These are phyloP conservation scores for Candida loeiensis DNA, from an alignment of 805 yeast genomes.

Conservation along the genomic window DNA sequence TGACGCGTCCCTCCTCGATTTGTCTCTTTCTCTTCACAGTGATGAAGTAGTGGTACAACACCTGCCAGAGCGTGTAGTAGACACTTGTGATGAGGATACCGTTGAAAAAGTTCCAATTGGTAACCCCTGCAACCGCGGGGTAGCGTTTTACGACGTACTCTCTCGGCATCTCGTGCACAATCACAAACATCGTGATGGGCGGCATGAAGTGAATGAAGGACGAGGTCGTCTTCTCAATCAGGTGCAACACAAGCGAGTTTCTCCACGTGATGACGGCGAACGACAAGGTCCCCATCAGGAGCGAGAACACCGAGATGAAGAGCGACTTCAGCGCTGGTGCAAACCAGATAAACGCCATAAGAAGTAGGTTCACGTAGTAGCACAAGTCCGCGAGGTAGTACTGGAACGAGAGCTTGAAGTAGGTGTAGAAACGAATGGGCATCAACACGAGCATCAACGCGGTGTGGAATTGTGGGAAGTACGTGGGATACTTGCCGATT, in stretches of 20 bases:
- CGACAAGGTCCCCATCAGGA: conserved; percentile 83
- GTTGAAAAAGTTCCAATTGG: conserved; percentile 63
- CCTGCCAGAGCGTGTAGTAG: conserved; percentile 87
- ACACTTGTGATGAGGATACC: conserved; percentile 78
- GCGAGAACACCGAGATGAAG: conserved; percentile 79
- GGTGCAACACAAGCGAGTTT: conserved; percentile 86
- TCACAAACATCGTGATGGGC: conserved; percentile 79
- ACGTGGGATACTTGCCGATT: conserved; percentile 73
- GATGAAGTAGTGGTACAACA: conserved; percentile 84
- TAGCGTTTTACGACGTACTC: conserved; percentile 56
- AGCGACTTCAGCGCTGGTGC: conserved; percentile 70
- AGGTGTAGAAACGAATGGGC: conserved; percentile 83
- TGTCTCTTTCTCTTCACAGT: conserved; percentile 75
- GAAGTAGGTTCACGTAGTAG: conserved; percentile 77
- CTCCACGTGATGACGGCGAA: conserved; percentile 97
- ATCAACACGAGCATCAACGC: conserved; percentile 55
- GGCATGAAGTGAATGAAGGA: conserved; percentile 90
- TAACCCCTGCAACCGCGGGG: conserved; percentile 71
- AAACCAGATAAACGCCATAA: conserved; percentile 74
- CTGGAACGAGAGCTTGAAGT: conserved; percentile 74
- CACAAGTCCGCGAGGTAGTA: conserved; percentile 91
- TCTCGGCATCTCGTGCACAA: conserved; percentile 70
- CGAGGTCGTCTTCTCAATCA: conserved; percentile 87
- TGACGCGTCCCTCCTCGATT: conserved; percentile 80
- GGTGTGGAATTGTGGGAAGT: conserved; percentile 76